Percentiles rank a stretch among this genome's conserved stretches.
phyloP scores from a whole-genome alignment of 257 asterid species.

The Linaria vulgaris region DNA sequence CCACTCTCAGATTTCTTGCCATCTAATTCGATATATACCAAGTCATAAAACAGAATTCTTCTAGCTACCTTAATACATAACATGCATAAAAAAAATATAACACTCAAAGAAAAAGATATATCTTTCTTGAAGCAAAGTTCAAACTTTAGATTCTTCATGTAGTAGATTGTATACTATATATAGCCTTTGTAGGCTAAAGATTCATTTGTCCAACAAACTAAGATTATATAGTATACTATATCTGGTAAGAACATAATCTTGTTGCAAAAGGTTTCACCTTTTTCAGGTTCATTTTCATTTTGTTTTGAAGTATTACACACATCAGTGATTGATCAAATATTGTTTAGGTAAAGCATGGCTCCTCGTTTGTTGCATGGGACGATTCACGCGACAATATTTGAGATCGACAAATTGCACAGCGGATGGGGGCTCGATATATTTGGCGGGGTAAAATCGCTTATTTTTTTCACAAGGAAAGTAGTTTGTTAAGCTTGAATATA shows the following conservation, averaged over 20 bases:
- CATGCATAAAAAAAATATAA: no score
- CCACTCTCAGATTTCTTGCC: constrained; percentile 1
- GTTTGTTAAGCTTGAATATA: no score
- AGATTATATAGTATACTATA: no score
- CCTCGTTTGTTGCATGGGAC: no score
- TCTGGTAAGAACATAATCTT: no score
- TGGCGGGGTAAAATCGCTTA: no score
- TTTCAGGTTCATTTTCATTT: neutral
- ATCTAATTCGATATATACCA: constrained; percentile 15
- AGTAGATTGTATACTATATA: neutral
- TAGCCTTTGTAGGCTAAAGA: neutral
- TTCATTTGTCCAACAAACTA: no score
- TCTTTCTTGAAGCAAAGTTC: constrained; percentile 36
- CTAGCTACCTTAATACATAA: neutral
- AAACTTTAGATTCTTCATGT: constrained; percentile 28
- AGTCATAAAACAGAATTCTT: constrained; percentile 1
- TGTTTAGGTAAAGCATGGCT: constrained; percentile 9
- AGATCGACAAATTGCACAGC: no score
- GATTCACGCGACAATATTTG: no score
- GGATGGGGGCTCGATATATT: no score
- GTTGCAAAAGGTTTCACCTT: neutral
- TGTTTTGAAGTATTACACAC: neutral
- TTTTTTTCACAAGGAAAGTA: no score
- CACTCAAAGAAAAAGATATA: constrained; percentile 16
- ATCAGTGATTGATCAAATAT: neutral